Evolutionary conservation across 2,329 filamentous ascomycete genomes (phyloP).

Genomic region (Apiospora phragmitis): DNA sequence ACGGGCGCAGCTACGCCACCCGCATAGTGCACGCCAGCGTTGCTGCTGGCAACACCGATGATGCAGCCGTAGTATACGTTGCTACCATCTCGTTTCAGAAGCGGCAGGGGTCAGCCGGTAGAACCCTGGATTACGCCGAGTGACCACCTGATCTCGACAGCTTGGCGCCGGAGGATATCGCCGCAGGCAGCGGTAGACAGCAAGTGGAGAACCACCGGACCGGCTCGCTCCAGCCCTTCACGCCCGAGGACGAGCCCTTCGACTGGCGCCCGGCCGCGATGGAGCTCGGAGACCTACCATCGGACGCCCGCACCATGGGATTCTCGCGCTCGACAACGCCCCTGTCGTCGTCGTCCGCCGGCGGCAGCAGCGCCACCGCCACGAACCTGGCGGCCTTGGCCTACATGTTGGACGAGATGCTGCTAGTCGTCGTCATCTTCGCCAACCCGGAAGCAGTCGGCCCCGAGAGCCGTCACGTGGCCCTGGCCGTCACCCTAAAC

Average conservation of each 20-base stretch:
- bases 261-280: not conserved
- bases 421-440: not conserved
- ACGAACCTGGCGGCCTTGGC: constrained; percentile 1
- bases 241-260: not conserved
- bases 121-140: not conserved
- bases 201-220: not conserved
- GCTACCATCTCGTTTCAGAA: not conserved
- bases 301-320: not conserved
- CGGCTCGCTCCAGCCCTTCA: not conserved
- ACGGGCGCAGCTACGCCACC: constrained; percentile 5
- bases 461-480: not conserved
- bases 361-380: not conserved
- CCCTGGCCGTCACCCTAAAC: not conserved
- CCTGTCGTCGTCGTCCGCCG: not conserved
- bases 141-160: not conserved
- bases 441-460: not conserved
- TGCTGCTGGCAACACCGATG: not conserved
- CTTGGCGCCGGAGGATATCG: not conserved
- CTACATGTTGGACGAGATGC: constrained; percentile 8
- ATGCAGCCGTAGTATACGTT: not conserved
- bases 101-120: not conserved
- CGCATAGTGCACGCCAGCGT: not conserved
- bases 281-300: not conserved
- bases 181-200: not conserved
- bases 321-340: not conserved